These are phyloP conservation scores for Lolium multiflorum DNA, from an alignment of 176 grass and related monocot genomes.

Conservation along the genomic window DNA sequence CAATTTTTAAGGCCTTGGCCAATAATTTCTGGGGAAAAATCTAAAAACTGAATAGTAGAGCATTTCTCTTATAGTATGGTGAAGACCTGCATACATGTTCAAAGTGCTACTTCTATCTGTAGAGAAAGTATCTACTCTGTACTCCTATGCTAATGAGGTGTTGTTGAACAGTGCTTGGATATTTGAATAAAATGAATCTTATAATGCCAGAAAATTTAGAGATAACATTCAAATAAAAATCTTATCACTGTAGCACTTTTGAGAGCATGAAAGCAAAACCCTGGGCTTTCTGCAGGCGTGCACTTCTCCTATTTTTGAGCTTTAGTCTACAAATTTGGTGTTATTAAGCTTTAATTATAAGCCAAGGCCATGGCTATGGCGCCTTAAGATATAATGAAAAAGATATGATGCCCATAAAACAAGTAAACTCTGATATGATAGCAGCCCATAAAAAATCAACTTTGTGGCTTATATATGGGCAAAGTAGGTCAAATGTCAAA, in stretches of 20 bases:
- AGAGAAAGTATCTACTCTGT: neutral
- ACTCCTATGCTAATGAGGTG: neutral
- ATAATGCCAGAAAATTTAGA: neutral
- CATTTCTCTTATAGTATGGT: neutral
- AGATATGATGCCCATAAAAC: neutral
- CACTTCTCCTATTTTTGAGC: neutral
- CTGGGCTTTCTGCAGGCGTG: neutral
- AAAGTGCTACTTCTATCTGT: neutral
- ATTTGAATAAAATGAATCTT: neutral
- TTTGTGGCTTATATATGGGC: neutral
- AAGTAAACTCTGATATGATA: neutral
- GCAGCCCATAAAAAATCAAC: neutral
- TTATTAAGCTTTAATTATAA: neutral
- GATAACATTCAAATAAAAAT: neutral
- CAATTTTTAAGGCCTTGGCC: neutral
- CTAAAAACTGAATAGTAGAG: neutral
- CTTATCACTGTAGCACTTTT: neutral
- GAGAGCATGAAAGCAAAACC: conserved; percentile 12
- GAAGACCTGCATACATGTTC: neutral
- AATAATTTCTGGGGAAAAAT: neutral
- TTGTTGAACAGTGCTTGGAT: neutral
- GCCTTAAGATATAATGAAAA: neutral
- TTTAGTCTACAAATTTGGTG: conserved; percentile 1
- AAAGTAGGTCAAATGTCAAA: neutral
- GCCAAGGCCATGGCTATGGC: too few species aligned